These are phyloP conservation scores for Globisporangium polare DNA, from an alignment of 352 stramenopile genomes.

Conservation along the genomic window DNA sequence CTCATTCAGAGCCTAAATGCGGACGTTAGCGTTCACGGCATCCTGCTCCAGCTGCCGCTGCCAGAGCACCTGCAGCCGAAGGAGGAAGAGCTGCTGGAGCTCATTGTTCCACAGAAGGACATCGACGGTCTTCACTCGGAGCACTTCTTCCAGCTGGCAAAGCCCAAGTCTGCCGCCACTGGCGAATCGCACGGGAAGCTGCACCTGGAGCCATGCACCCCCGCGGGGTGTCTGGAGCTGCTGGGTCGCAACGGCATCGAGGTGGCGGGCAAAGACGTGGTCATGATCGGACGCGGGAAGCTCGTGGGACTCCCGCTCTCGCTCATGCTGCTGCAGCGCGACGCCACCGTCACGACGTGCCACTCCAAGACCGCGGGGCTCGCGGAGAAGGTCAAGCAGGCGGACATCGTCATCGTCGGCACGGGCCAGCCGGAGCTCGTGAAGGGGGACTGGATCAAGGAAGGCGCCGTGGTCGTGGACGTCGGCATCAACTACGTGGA, in stretches of 20 bases:
- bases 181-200: constrained; percentile 20
- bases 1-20: constrained; percentile 84
- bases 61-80: constrained; percentile 51
- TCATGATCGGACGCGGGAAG: constrained; percentile 96
- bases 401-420: constrained; percentile 97
- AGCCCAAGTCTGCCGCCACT: constrained; percentile 16
- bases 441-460: constrained; percentile 95
- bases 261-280: constrained; percentile 93
- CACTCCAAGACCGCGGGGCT: constrained; percentile 91
- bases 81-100: constrained; percentile 90
- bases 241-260: constrained; percentile 71
- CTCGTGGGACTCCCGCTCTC: constrained; percentile 97
- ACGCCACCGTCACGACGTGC: constrained; percentile 97
- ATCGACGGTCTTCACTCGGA: constrained; percentile 98
- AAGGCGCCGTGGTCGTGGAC: constrained; percentile 97
- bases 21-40: constrained; percentile 90
- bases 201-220: constrained; percentile 90
- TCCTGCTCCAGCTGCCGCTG: constrained; percentile 93
- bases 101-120: constrained; percentile 93
- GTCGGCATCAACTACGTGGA: constrained; percentile 99
- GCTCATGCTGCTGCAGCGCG: constrained; percentile 91
- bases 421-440: constrained; percentile 94
- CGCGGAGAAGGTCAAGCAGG: constrained; percentile 54
- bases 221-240: constrained; percentile 76
- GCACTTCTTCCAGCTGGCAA: constrained; percentile 93